Evolutionary conservation across 176 grass and related monocot species (phyloP).

Genomic region (Calamus simplicifolius): DNA sequence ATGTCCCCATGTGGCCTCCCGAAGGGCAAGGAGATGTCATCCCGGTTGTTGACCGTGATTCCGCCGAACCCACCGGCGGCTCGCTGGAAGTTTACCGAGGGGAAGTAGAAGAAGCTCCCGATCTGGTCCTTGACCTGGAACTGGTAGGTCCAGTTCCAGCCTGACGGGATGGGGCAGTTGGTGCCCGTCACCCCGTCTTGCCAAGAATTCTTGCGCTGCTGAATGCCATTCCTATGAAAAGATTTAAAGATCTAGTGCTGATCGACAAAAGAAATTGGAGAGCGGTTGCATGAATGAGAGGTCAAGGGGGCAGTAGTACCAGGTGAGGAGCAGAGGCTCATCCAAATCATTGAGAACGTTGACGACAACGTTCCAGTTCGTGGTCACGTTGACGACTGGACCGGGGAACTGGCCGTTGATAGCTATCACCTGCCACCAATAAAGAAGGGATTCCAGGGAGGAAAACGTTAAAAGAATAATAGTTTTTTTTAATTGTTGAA

Average conservation of each 20-base stretch:
- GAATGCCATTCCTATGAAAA: constrained; percentile 16
- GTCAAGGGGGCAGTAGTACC: neutral
- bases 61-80: constrained; percentile 21
- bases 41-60: constrained; percentile 24
- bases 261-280: neutral
- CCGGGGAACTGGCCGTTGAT: constrained; percentile 21
- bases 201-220: constrained; percentile 28
- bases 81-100: constrained; percentile 12
- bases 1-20: constrained; percentile 14
- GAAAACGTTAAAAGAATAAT: neutral
- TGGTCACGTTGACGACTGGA: constrained; percentile 18
- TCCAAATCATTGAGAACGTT: constrained; percentile 27
- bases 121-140: constrained; percentile 30
- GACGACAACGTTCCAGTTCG: constrained; percentile 25
- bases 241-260: neutral
- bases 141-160: constrained; percentile 29
- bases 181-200: constrained; percentile 23
- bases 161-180: constrained; percentile 19
- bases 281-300: neutral
- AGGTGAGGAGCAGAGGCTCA: constrained; percentile 17
- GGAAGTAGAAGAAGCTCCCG: constrained; percentile 25
- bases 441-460: neutral
- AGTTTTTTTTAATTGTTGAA: too few species aligned
- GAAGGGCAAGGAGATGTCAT: constrained; percentile 18
- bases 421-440: constrained; percentile 13